Evolutionary conservation across 768 basidiomycete species (phyloP).

Genomic region (Candolleomyces aberdarensis): DNA sequence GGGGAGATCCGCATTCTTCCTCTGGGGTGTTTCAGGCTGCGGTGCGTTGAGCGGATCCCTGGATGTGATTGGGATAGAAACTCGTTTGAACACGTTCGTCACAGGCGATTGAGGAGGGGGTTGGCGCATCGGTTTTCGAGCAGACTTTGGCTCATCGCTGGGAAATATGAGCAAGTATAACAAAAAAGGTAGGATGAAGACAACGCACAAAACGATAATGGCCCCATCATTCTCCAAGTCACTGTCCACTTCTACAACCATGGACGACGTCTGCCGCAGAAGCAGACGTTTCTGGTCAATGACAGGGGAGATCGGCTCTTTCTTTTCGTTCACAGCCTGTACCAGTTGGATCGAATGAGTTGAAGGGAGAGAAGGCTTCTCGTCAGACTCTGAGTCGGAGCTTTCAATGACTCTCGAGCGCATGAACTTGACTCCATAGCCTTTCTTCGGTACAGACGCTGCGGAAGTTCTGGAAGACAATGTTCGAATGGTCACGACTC

Average conservation of each 20-base stretch:
- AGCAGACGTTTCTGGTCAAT: neutral
- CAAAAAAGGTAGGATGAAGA: neutral
- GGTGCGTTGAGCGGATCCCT: neutral
- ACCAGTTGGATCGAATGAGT: conserved; percentile 12
- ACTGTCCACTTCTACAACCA: conserved; percentile 7
- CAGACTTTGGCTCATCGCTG: conserved; percentile 48
- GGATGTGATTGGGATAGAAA: neutral
- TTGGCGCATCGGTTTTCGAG: conserved; percentile 40
- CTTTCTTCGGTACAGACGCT: conserved; percentile 1
- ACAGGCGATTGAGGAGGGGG: neutral
- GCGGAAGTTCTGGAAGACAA: neutral
- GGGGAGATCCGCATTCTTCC: neutral
- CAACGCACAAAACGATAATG: conserved; percentile 29
- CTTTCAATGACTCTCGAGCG: conserved; percentile 32
- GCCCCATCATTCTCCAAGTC: conserved; percentile 22
- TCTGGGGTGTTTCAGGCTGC: no score
- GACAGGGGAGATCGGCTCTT: neutral
- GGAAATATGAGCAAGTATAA: neutral
- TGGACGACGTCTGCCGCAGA: neutral
- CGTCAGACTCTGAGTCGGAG: conserved; percentile 28
- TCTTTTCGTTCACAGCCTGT: neutral
- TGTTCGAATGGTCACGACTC: neutral
- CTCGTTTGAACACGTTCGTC: neutral
- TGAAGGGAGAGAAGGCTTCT: conserved; percentile 18
- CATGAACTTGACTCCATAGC: conserved; percentile 12